phyloP scores from a whole-genome alignment of 169 alveolate species.

The Plasmodium gaboni region DNA sequence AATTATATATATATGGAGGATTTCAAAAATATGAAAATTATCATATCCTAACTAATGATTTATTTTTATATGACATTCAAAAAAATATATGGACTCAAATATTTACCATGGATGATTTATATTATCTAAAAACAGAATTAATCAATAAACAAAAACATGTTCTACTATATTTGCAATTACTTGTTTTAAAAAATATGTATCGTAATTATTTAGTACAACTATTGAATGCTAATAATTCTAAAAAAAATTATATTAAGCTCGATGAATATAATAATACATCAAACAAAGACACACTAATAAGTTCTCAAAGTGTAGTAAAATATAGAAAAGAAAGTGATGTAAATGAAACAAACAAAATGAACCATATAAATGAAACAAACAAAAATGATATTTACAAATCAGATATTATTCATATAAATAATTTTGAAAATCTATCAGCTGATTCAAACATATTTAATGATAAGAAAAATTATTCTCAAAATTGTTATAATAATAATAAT shows the following conservation, averaged over 20 bases:
- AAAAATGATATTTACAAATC: background rate
- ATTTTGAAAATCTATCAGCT: too few relatives aligned
- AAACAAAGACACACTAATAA: background rate
- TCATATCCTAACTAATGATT: conserved; percentile 10
- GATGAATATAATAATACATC: too few relatives aligned
- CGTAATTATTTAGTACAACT: background rate
- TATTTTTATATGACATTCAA: conserved; percentile 22
- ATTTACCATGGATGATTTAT: conserved; percentile 47
- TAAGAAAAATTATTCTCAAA: background rate
- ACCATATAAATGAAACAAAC: background rate
- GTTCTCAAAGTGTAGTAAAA: background rate
- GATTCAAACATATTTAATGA: too few relatives aligned
- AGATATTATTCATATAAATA: too few relatives aligned
- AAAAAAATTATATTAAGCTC: background rate
- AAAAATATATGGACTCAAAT: conserved; percentile 45
- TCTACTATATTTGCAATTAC: conserved; percentile 6
- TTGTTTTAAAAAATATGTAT: conserved; percentile 17
- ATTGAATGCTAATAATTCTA: background rate
- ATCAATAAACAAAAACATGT: background rate
- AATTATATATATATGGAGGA: conserved; percentile 47
- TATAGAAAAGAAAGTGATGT: background rate
- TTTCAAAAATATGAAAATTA: conserved; percentile 10
- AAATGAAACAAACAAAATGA: background rate
- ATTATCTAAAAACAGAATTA: conserved; percentile 14
- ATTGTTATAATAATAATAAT: background rate